Evolutionary conservation across 495 filamentous ascomycete species (phyloP).

Genomic region (Neurospora pannonica): DNA sequence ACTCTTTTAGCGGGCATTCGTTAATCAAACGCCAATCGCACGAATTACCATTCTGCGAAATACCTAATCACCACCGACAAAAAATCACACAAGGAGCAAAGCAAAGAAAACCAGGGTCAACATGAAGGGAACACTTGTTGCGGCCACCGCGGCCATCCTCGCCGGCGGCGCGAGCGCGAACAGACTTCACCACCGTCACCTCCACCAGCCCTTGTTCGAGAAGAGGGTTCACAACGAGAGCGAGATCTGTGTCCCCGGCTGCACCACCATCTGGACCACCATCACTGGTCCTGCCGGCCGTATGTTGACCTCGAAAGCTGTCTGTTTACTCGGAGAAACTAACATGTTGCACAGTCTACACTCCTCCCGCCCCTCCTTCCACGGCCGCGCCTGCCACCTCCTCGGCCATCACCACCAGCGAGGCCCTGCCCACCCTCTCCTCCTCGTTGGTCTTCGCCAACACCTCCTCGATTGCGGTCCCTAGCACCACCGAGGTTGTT

Average conservation of each 20-base stretch:
- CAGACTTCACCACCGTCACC: constrained; percentile 48
- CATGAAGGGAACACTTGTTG: constrained; percentile 61
- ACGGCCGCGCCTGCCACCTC: constrained; percentile 14
- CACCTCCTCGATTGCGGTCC: constrained; percentile 1
- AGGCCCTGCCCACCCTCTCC: not conserved
- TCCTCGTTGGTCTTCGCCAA: not conserved
- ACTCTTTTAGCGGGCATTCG: constrained; percentile 94
- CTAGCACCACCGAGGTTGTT: constrained; percentile 9
- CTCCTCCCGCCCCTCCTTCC: constrained; percentile 28
- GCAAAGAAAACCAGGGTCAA: constrained; percentile 9
- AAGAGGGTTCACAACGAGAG: constrained; percentile 32
- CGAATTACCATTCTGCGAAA: not conserved
- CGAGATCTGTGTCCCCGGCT: constrained; percentile 47
- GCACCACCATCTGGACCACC: constrained; percentile 56
- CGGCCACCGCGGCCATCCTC: constrained; percentile 53
- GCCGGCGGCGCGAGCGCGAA: constrained; percentile 50
- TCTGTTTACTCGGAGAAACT: not conserved
- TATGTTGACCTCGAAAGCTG: constrained; percentile 26
- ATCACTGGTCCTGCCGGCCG: constrained; percentile 50
- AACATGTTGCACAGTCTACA: constrained; percentile 10
- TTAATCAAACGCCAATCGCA: constrained; percentile 31
- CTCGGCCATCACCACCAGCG: constrained; percentile 1
- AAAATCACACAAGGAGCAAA: not conserved
- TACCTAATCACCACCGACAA: constrained; percentile 14
- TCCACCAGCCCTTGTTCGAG: constrained; percentile 51